Conservation (phyloP, 148 eudicot genomes). For the Chenopodium quinoa region DNA sequence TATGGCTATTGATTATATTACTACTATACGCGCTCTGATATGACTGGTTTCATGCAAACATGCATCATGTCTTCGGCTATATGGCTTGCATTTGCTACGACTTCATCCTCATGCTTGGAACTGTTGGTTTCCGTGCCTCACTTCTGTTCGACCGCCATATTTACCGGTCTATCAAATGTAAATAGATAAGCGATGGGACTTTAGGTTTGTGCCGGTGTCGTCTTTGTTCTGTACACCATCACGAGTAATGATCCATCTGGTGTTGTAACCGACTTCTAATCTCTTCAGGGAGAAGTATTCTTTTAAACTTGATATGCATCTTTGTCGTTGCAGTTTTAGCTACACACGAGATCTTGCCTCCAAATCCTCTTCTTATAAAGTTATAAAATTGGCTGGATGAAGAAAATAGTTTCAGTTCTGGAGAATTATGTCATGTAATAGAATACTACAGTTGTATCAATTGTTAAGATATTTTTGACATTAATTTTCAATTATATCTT, state of each 20-base stretch:
- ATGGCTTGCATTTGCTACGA: conserved; percentile 43
- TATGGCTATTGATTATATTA: conserved; percentile 38
- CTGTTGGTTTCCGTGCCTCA: conserved; percentile 37
- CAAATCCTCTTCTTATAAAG: not conserved
- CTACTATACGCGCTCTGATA: conserved; percentile 39
- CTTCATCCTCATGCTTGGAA: conserved; percentile 42
- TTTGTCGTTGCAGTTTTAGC: conserved; percentile 25
- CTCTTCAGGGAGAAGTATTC: conserved; percentile 13
- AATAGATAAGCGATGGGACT: conserved; percentile 22
- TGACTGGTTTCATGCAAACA: conserved; percentile 42
- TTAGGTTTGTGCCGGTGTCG: conserved; percentile 8
- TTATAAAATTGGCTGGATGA: conserved; percentile 9
- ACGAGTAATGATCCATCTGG: not conserved
- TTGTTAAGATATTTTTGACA: conserved; percentile 22
- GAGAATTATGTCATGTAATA: conserved; percentile 12
- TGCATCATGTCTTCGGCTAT: conserved; percentile 38
- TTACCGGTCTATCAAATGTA: conserved; percentile 36
- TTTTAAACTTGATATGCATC: not conserved
- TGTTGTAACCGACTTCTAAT: conserved; percentile 12
- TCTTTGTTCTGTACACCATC: conserved; percentile 17
- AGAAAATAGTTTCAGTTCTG: not conserved
- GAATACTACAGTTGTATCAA: conserved; percentile 17
- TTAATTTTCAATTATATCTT: conserved; percentile 13
- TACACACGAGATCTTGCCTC: not conserved
- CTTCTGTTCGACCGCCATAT: conserved; percentile 37